Evolutionary conservation across 139 green algal genomes (phyloP), one percentile per base, ranked within the genome.

Genomic region (Asterochloris sp.): DNA sequence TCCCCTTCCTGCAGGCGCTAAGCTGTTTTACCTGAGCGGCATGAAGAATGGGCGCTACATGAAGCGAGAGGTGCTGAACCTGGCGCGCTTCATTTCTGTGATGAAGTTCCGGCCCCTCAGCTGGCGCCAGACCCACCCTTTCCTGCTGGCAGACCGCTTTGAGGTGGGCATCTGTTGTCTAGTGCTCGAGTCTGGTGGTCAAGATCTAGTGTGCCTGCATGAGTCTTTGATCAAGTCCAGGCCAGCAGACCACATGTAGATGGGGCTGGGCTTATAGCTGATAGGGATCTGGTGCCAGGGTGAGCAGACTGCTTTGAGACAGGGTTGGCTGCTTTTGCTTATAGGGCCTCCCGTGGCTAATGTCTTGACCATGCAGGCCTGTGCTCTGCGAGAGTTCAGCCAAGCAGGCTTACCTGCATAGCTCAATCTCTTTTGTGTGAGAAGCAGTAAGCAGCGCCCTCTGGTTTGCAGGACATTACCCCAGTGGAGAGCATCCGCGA

Each of bases 11-110:
- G 69, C 87, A 89, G 89, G 97, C 17, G 97, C 97, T 74, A 99
- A 99, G 91, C 93, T 99, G 62, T 99, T 99, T 85, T 99, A 99
- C 90, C 88, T 99, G 4, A 93, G 83, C 21, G 95, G 96, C 79
- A 91, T 98, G 74, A 91, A 92, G 79, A 89, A 98, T 81, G 93
- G 94, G 78, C 91, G 91, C 85, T 97, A 97, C 85, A 85, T 95
- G 68, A 93, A 97, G 82, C 89, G 94, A 0, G 94, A 97, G 89
- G 88, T 98, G 21, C 88, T 97, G 63, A 99, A 99, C 88, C 89
- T 99, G 74, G 97, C 95, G 8, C 87, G 96, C 54, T 98, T 98
- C 85, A 97, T 99, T 81, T 93, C 87, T 69, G 91, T 98, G 19
- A 92, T 94, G 68, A 99, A 98, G 89, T 93, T 96, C 38, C 90